phyloP scores from a whole-genome alignment of 345 rosid genomes.

The Nephelium lappaceum region DNA sequence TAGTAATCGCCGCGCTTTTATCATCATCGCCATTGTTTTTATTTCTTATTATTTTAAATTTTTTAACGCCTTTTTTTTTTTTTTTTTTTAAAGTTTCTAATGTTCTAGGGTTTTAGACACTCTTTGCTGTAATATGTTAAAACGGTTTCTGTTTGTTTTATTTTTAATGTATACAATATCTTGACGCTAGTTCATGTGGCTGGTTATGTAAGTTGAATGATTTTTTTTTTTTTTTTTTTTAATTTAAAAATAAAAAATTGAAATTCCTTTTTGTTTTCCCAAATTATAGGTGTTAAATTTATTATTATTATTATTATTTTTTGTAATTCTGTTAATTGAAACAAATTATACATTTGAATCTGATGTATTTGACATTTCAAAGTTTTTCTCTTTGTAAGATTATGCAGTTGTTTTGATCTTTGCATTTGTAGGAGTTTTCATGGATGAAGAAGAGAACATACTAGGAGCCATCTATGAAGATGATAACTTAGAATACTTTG shows the following conservation, averaged over 20 bases:
- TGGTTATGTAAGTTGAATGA: background rate
- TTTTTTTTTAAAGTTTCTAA: background rate
- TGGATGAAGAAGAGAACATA: conserved; percentile 68
- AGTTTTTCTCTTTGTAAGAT: background rate
- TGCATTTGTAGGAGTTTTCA: conserved; percentile 24
- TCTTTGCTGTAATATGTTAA: background rate
- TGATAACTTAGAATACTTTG: conserved; percentile 41
- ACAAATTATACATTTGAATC: background rate
- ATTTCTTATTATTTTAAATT: background rate
- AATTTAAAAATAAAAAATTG: too few species aligned
- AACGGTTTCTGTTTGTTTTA: background rate
- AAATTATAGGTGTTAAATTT: too few species aligned
- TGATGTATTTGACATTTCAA: background rate
- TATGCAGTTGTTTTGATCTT: background rate
- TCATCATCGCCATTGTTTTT: background rate
- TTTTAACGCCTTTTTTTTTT: too few species aligned
- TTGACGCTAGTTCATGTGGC: background rate
- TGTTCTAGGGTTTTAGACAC: background rate
- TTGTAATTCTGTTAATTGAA: background rate
- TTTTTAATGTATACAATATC: background rate
- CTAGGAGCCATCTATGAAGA: conserved; percentile 56
- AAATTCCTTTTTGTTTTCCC: background rate
- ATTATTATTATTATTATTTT: too few species aligned
- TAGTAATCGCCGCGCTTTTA: background rate
- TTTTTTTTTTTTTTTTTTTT: too few species aligned